phyloP scores from a whole-genome alignment of 2,329 filamentous ascomycete species.

The Talaromyces sp. region DNA sequence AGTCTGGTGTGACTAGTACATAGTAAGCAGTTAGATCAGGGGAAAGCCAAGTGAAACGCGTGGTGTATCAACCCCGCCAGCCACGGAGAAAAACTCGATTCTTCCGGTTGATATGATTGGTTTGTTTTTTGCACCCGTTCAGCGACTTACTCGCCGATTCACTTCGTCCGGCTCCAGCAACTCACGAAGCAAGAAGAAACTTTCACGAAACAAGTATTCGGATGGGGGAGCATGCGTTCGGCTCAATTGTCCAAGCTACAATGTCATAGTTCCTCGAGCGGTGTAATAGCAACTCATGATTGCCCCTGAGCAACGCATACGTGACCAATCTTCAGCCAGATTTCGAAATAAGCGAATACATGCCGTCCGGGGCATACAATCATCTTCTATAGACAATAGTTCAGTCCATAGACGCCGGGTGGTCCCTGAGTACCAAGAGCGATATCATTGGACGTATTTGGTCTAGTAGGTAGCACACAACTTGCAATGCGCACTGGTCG shows the following conservation, averaged over 20 bases:
- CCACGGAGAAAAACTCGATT: slow-evolving; percentile 2
- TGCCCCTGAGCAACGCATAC: not conserved
- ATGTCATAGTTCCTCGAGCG: not conserved
- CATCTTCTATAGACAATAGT: too few species aligned
- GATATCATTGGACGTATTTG: not conserved
- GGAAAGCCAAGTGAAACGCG: slow-evolving; percentile 14
- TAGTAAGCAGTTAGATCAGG: not conserved
- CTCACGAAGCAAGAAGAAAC: too few species aligned
- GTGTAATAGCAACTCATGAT: not conserved
- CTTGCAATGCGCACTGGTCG: not conserved
- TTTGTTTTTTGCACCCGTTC: not conserved
- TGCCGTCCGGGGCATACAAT: not conserved
- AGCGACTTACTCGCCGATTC: not conserved
- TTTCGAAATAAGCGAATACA: not conserved
- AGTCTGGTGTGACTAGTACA: not conserved
- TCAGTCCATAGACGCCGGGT: not conserved
- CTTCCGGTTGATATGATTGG: not conserved
- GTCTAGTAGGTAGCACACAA: not conserved
- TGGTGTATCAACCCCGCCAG: slow-evolving; percentile 10
- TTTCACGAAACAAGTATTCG: not conserved
- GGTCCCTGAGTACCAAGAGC: not conserved
- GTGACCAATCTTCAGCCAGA: not conserved
- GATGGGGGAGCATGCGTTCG: not conserved
- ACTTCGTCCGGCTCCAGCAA: not conserved
- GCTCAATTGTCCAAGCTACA: not conserved